Base-by-base conservation (phyloP, 2,329 filamentous ascomycete genomes). In the Fusarium sp. region DNA sequence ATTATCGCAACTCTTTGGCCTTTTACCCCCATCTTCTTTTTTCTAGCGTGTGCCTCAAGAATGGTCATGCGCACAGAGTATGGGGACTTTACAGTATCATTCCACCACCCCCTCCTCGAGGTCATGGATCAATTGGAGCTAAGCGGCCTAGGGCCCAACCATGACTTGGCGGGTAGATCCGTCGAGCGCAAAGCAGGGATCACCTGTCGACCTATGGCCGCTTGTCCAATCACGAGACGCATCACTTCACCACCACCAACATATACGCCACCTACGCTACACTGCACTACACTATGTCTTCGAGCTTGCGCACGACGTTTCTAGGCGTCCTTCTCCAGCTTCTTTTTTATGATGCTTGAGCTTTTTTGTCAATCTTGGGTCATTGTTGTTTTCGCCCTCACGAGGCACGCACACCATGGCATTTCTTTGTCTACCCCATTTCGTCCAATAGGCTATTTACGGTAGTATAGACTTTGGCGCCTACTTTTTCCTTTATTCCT, bases 161-260 rank as follows among this genome's bases (percentile, higher is more conserved):
- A 70, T 40, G 45, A 62, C 60, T 68, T 64, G 70, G 68, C 73
- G 73, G 73, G 72, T 75, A 75, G 73, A 75, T 75, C 73, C 73
- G 73, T 58, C 50, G 45, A 69, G 64, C 62, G 49, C 54, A 66
- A 72, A 71, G 51, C 63, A 73, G 60, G 70, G 67, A 66, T 71
- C 56, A 52, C 54, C 50, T 65, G 55, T 50, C 20, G 60, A 44
- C 44, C 46, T 53, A 22, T 60, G 40, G 18, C 30, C 52, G 44
- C 15, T 24, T 53, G 43, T 30, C 45, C 57, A 68, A 67, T 68
- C 57, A 67, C 27, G n/a, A 32, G 29, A 34, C 45, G 34, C 22
- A 6, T 25, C 63, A 40, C 42, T 27, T 22, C 63, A 66, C 51
- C 57, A 46, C 42, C 54, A 29, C 14, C 61, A 64, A 38, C 14